Evolutionary conservation across 768 basidiomycete species (phyloP), one percentile per base, ranked within the genome.

Genomic region (Kwoniella dendrophila): DNA sequence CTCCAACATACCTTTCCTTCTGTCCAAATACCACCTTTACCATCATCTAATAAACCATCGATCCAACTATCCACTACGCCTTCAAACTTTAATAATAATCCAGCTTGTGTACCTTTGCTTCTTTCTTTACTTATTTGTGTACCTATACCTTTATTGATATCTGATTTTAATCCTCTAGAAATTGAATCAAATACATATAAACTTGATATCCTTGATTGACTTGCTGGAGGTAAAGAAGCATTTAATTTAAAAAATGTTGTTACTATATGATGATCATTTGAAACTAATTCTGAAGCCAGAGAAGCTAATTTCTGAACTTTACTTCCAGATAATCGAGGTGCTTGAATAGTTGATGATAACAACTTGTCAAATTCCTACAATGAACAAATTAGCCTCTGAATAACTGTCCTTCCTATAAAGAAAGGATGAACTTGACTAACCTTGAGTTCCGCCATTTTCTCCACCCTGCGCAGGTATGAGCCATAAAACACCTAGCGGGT

Each of bases 171-270:
- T 18, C 88, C 92, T 60, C 95, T 87, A 43, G 91, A 85, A 63
- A 99, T 83, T 20, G 94, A 90, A 80, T 99, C 94, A 76, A 99
- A 90, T 40, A 88, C 86, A 80, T 98, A 99, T 51, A 99, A 83
- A 80, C 92, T 92, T 38, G 86, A 86, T 62, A 94, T 85, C 77
- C 97, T 95, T 11, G 57, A 33, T 30, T 49, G 59, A 65, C 84
- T 83, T 11, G 83, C 70, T 16, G 85, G 79, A 3, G 86, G 81
- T 34, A 95, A 83, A 8, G 87, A 84, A 79, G 89, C 91, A 82
- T 97, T 94, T 10, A 88, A 89, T 59, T 90, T 88, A 79, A 90
- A 96, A 34, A 98, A 84, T 54, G 87, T 84, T 29, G 92, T 90
- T 53, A 97, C 89, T 51, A 98, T 89, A 40, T 72, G 68, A 24